These are phyloP conservation scores for Hymenoscyphus infarciens DNA, from an alignment of 2,329 filamentous ascomycete genomes.

Conservation along the genomic window DNA sequence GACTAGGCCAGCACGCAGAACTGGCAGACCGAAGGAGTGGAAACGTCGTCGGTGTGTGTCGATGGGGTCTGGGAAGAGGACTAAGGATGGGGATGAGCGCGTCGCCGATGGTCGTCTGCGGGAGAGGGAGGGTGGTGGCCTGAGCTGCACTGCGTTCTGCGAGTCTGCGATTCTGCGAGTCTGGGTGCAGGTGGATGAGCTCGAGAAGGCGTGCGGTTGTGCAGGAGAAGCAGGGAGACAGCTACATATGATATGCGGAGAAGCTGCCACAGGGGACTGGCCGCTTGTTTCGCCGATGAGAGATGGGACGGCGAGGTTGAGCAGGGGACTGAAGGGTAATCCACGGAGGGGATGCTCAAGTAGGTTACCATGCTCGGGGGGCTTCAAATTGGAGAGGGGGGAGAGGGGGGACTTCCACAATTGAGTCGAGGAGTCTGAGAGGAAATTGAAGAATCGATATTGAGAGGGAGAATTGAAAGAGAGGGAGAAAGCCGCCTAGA, in stretches of 20 bases:
- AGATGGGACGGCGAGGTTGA: slow-evolving; percentile 3
- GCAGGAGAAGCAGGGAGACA: slow-evolving; percentile 1
- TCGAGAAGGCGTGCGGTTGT: background rate
- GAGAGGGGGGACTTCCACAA: background rate
- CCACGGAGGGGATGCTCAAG: slow-evolving; percentile 1
- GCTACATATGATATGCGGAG: slow-evolving; percentile 5
- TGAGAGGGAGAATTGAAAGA: background rate
- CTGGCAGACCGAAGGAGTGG: background rate
- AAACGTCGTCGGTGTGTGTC: background rate
- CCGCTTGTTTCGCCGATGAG: slow-evolving; percentile 2
- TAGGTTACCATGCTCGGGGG: background rate
- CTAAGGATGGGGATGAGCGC: slow-evolving; percentile 4
- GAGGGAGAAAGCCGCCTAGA: background rate
- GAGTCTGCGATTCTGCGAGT: too few species aligned
- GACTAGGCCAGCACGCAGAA: background rate
- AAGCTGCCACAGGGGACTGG: slow-evolving; percentile 3
- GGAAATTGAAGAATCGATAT: background rate
- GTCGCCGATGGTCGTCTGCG: slow-evolving; percentile 5
- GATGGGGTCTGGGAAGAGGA: slow-evolving; percentile 2
- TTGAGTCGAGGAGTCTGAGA: background rate
- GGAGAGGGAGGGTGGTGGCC: background rate
- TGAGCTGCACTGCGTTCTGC: background rate
- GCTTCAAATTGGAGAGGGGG: slow-evolving; percentile 1
- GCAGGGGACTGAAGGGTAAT: background rate
- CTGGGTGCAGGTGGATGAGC: slow-evolving; percentile 2